Evolutionary conservation across 2,329 filamentous ascomycete species (phyloP).

Genomic region (Gyromitra esculenta): DNA sequence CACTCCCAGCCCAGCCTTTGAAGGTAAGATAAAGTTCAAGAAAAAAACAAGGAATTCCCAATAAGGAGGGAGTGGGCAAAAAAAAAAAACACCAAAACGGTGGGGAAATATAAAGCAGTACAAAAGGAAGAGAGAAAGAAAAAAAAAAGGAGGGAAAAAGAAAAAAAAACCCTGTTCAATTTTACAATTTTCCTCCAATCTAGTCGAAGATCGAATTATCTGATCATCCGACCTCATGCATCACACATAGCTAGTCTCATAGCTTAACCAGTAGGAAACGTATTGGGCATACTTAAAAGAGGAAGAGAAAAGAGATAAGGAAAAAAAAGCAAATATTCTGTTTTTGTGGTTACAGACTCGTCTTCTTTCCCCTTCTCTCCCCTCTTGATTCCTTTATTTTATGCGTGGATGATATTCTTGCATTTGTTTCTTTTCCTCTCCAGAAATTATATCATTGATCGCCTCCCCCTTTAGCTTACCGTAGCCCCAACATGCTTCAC

Average conservation of each 20-base stretch:
- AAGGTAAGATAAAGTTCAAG: conserved; percentile 3
- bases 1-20: not conserved
- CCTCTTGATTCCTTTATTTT: conserved; percentile 12
- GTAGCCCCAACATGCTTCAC: conserved; percentile 1
- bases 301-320: not conserved
- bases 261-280: conserved; percentile 16
- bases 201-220: conserved; percentile 8
- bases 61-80: not conserved
- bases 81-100: conserved; percentile 9
- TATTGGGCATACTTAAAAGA: conserved; percentile 5
- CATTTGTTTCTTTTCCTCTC: not conserved
- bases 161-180: conserved; percentile 20
- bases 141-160: not conserved
- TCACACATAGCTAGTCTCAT: conserved; percentile 23
- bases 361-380: not conserved
- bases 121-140: conserved; percentile 6
- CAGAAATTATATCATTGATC: conserved; percentile 30
- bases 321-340: conserved; percentile 22
- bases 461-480: not conserved
- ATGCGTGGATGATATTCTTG: conserved; percentile 9
- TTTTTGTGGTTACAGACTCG: conserved; percentile 12
- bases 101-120: conserved; percentile 4
- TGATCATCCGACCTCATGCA: conserved; percentile 10
- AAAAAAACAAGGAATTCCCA: conserved; percentile 2
- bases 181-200: conserved; percentile 39